Conservation (phyloP, 1,139 yeast genomes). For the Scheffersomyces segobiensis region DNA sequence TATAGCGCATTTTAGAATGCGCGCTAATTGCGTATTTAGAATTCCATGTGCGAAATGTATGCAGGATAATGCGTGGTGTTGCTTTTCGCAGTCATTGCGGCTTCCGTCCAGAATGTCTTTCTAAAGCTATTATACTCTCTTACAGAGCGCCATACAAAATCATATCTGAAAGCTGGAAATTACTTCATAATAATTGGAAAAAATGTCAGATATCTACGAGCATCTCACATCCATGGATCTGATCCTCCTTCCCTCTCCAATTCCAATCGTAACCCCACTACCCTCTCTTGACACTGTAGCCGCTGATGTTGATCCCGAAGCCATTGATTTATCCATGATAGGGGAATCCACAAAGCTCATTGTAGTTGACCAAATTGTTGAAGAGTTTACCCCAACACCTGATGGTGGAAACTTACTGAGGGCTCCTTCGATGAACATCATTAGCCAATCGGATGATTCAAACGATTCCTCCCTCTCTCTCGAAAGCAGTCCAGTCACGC, state of each 20-base stretch:
- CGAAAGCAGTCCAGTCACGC: neutral
- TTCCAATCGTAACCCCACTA: neutral
- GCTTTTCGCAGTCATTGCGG: neutral
- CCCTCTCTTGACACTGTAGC: neutral
- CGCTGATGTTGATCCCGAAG: neutral
- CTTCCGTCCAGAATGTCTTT: neutral
- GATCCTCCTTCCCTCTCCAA: neutral
- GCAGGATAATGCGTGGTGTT: neutral
- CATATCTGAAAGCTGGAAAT: neutral
- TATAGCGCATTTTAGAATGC: neutral
- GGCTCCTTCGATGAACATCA: neutral
- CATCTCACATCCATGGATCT: neutral
- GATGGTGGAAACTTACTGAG: neutral
- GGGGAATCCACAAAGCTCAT: neutral
- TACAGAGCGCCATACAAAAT: neutral
- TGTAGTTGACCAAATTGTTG: neutral
- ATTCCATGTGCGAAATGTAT: too few species aligned
- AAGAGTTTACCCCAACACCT: neutral
- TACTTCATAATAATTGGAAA: neutral
- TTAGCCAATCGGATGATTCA: neutral
- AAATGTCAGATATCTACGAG: neutral
- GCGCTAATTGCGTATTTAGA: neutral
- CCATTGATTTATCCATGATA: neutral
- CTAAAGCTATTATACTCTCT: neutral
- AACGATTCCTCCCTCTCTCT: neutral